Percentiles rank a stretch among this genome's conserved stretches.
Conservation (phyloP, 192 early-diverging fungal species). For the Rhizophlyctis rosea region DNA sequence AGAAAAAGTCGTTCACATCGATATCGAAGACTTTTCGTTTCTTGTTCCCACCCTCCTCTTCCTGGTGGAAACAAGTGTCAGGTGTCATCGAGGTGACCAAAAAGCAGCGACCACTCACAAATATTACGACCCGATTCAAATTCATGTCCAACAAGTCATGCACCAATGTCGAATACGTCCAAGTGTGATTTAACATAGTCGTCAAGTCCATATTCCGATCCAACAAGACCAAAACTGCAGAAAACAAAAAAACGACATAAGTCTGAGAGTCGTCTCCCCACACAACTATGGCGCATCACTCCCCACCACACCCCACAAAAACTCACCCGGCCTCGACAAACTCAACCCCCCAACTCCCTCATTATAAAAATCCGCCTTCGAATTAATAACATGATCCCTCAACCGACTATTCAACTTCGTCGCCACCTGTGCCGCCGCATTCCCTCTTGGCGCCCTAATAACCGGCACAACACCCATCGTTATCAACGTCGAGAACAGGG, state of each 20-base stretch:
- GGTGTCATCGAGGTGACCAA: not conserved
- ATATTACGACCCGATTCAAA: conserved; percentile 77
- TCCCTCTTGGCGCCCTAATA: conserved; percentile 86
- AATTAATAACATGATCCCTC: conserved; percentile 89
- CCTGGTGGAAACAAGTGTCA: conserved; percentile 15
- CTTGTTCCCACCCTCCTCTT: conserved; percentile 56
- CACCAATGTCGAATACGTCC: conserved; percentile 96
- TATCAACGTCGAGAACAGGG: conserved; percentile 86
- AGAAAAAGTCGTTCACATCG: conserved; percentile 88
- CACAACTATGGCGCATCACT: not conserved
- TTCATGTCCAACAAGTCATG: conserved; percentile 94
- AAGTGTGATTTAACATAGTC: conserved; percentile 91
- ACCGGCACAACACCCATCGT: conserved; percentile 86
- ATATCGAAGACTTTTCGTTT: conserved; percentile 81
- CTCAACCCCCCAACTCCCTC: conserved; percentile 34
- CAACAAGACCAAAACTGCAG: conserved; percentile 74
- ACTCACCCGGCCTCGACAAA: conserved; percentile 55
- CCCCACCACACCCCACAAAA: no score
- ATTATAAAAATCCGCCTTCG: conserved; percentile 80
- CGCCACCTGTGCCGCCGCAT: conserved; percentile 92
- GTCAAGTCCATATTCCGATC: conserved; percentile 91
- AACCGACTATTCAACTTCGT: conserved; percentile 83
- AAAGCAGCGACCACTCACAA: conserved; percentile 21
- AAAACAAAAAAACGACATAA: not conserved
- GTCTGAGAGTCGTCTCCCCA: not conserved